Percentiles rank a stretch among this genome's conserved stretches.
phyloP scores from a whole-genome alignment of 306 rosid species.

The Amphicarpaea edgeworthii region DNA sequence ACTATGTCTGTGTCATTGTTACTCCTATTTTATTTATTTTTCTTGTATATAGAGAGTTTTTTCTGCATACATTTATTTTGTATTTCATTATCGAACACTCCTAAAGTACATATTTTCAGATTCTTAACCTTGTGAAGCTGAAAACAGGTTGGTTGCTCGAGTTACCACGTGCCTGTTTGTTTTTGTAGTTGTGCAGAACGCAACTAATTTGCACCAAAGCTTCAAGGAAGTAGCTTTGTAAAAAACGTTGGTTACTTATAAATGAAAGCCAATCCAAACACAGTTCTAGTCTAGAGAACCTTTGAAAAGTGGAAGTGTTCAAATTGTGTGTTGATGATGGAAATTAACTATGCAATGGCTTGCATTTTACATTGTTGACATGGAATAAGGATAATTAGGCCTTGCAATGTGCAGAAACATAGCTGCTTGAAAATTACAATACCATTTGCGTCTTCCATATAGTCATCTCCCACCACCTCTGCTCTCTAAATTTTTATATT shows the following conservation, averaged over 20 bases:
- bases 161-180: no score
- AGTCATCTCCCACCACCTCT: neutral
- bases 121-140: no score
- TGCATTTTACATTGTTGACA: slow-evolving; percentile 3
- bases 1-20: no score
- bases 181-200: no score
- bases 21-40: neutral
- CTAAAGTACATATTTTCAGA: neutral
- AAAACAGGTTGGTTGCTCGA: no score
- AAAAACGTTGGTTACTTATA: no score
- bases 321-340: neutral
- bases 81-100: slow-evolving; percentile 2
- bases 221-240: no score
- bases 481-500: neutral
- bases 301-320: neutral
- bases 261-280: no score
- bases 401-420: slow-evolving; percentile 3
- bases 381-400: neutral
- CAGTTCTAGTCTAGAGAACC: no score
- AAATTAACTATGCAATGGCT: neutral
- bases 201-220: no score
- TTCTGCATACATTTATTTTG: neutral
- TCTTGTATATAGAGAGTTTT: neutral
- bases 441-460: neutral
- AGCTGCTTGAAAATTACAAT: neutral